Evolutionary conservation across 768 basidiomycete genomes (phyloP).

Genomic region (Leccinum uliginosum): DNA sequence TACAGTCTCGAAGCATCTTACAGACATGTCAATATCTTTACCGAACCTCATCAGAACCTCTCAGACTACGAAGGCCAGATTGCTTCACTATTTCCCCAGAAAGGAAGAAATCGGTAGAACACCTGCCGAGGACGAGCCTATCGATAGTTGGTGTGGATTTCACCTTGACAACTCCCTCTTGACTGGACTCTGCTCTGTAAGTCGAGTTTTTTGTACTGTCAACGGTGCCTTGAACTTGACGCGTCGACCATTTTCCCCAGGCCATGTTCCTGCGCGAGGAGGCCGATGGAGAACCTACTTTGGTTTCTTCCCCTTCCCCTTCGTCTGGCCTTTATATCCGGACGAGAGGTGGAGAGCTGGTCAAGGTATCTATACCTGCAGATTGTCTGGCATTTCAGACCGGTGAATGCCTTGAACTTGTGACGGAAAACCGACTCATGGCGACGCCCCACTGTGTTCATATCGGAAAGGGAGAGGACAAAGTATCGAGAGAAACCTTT

Average conservation of each 20-base stretch:
- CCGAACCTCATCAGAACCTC: slow-evolving; percentile 68
- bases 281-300: slow-evolving; percentile 35
- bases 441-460: slow-evolving; percentile 96
- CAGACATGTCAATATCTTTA: slow-evolving; percentile 62
- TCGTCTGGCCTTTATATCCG: slow-evolving; percentile 89
- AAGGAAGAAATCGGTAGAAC: slow-evolving; percentile 32
- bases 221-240: slow-evolving; percentile 1
- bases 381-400: slow-evolving; percentile 94
- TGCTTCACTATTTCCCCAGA: slow-evolving; percentile 95
- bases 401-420: slow-evolving; percentile 89
- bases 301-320: slow-evolving; percentile 65
- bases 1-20: slow-evolving; percentile 60
- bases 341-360: slow-evolving; percentile 71
- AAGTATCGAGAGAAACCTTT: slow-evolving; percentile 81
- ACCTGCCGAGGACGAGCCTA: slow-evolving; percentile 51
- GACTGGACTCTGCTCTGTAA: slow-evolving; percentile 88
- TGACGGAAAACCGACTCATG: slow-evolving; percentile 73
- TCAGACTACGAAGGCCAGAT: slow-evolving; percentile 84
- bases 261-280: slow-evolving; percentile 77
- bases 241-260: slow-evolving; percentile 32
- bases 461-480: slow-evolving; percentile 52
- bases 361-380: slow-evolving; percentile 80
- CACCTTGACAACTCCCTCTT: slow-evolving; percentile 89
- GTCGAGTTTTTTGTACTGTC: slow-evolving; percentile 15
- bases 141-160: slow-evolving; percentile 94